Evolutionary conservation across 2,329 filamentous ascomycete genomes (phyloP).

Genomic region (Calonectria montana): DNA sequence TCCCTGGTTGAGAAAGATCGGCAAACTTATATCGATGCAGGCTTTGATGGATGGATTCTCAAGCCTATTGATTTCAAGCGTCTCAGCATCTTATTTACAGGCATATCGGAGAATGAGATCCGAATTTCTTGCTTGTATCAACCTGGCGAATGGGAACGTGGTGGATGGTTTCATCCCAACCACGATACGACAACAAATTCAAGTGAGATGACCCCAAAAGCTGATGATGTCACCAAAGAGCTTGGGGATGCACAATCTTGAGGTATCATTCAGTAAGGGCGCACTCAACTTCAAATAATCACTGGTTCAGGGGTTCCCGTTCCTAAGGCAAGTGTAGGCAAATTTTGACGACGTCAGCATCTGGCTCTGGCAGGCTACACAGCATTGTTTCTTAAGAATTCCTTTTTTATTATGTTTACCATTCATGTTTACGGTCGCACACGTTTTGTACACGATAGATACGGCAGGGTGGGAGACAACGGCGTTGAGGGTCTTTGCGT

Average conservation of each 20-base stretch:
- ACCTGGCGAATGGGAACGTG: conserved; percentile 82
- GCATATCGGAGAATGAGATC: conserved; percentile 71
- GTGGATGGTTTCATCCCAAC: conserved; percentile 77
- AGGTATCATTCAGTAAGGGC: background rate
- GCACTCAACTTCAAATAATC: background rate
- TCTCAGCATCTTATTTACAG: conserved; percentile 74
- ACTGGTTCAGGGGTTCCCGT: no score
- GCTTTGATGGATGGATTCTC: conserved; percentile 92
- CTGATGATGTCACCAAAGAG: conserved; percentile 35
- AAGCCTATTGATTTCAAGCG: conserved; percentile 88
- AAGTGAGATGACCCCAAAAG: conserved; percentile 43
- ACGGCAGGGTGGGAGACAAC: conserved; percentile 23
- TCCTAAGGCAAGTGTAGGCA: background rate
- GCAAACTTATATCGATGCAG: conserved; percentile 77
- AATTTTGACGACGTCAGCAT: background rate
- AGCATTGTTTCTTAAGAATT: background rate
- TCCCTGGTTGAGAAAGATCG: conserved; percentile 79
- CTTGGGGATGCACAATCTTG: conserved; percentile 20
- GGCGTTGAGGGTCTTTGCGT: conserved; percentile 28
- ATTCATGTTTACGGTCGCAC: conserved; percentile 20
- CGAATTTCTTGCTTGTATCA: conserved; percentile 75
- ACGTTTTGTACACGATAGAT: conserved; percentile 34
- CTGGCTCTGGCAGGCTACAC: background rate
- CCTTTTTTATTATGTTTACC: background rate
- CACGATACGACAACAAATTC: conserved; percentile 18